Conservation (phyloP, 306 rosid genomes). For the Acacia acuminata region DNA sequence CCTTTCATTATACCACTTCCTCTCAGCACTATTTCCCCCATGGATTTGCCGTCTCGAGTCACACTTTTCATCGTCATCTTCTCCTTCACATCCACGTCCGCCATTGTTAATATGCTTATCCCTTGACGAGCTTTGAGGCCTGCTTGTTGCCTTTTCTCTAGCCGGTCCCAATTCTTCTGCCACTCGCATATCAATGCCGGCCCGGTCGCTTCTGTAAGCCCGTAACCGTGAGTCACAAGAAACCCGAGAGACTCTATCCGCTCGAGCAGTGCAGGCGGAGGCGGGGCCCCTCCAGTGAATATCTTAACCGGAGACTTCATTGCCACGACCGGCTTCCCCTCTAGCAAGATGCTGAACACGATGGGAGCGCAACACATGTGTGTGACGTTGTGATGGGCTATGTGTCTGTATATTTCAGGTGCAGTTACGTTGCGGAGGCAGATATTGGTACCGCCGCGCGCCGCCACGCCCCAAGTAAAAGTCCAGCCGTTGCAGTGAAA, state of each 20-base stretch:
- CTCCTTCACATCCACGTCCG: constrained; percentile 62
- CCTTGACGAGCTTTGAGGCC: constrained; percentile 68
- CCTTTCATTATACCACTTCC: constrained; percentile 74
- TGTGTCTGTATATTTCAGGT: constrained; percentile 40
- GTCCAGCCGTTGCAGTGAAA: constrained; percentile 86
- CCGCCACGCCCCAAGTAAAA: constrained; percentile 75
- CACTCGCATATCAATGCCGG: constrained; percentile 73
- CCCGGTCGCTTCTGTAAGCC: constrained; percentile 71
- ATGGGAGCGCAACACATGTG: constrained; percentile 83
- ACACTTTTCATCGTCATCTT: not conserved
- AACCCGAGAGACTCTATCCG: constrained; percentile 59
- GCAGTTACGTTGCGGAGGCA: constrained; percentile 59
- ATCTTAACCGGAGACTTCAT: constrained; percentile 38
- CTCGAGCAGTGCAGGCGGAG: constrained; percentile 52
- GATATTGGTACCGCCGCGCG: constrained; percentile 72
- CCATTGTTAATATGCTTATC: constrained; percentile 44
- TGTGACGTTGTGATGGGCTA: constrained; percentile 51
- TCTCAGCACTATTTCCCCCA: constrained; percentile 68
- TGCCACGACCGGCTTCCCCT: constrained; percentile 32
- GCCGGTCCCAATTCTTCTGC: constrained; percentile 55
- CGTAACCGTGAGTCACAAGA: constrained; percentile 68
- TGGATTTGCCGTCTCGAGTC: constrained; percentile 35
- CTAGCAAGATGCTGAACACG: constrained; percentile 60
- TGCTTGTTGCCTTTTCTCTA: constrained; percentile 42
- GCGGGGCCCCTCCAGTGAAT: constrained; percentile 75